Evolutionary conservation across 2,329 filamentous ascomycete genomes (phyloP), one percentile per base, ranked within the genome.

Genomic region (Fusarium transvaalense): DNA sequence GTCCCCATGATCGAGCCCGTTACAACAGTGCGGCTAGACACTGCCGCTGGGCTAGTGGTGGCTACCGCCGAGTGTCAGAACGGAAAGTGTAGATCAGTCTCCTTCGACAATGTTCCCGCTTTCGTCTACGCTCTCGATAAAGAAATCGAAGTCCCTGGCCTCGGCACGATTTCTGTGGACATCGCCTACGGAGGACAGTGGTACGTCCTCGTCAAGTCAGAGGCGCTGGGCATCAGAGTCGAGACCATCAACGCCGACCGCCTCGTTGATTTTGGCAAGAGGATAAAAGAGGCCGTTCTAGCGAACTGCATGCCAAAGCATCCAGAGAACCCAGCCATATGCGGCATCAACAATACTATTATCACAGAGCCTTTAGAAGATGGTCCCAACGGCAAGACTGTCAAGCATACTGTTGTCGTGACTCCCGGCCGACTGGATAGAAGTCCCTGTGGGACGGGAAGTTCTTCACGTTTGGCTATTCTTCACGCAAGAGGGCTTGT

Each of bases 251-350:
- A 63, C 1, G 59, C 61, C 7, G 61, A 63, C 5, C 59, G 51
- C 14, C 32, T 63, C 5, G 32, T 63, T 3, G 25, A 63, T 29
- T 47, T 63, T 77, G 82, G 81, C 2, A 80, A 83, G 48, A 72
- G 71, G n/a, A 81, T 83, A 60, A 83, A 83, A 58, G 64, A 69
- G n/a, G 80, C 78, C 1, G 77, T 81, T 0, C 76, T 78, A 41
- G 64, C 63, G 5, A 56, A 67, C 6, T 78, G 75, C 56, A 75
- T 69, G 6, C 80, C 81, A 1, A 71, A 80, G 4, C 81, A 83
- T 43, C 81, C 81, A 0, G 79, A 81, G 8, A 83, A 82, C 45
- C 62, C 76, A 0, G 77, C 4, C 1, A 81, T 83, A 35, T 74
- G 69, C 27, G 81, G 81, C 0, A 79, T 84, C n/a, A 81, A 75